These are phyloP conservation scores for Amphirosellinia nigrospora DNA, from an alignment of 495 filamentous ascomycete genomes.

Conservation along the genomic window DNA sequence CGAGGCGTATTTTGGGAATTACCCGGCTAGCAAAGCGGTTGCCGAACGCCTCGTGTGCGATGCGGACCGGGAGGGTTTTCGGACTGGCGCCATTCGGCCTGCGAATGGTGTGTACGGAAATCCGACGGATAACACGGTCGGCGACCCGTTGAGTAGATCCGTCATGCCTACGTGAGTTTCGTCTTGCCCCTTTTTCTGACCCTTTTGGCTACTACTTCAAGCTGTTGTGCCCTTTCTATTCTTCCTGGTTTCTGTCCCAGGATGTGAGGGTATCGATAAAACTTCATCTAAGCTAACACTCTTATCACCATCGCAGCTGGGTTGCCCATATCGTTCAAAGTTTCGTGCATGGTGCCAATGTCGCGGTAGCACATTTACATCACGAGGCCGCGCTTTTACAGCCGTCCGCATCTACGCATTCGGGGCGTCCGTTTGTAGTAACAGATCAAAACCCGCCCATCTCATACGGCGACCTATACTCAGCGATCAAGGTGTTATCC, in stretches of 20 bases:
- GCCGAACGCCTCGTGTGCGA: conserved; percentile 59
- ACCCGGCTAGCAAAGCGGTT: conserved; percentile 59
- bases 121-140: conserved; percentile 58
- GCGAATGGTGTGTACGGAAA: conserved; percentile 66
- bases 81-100: conserved; percentile 63
- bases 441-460: conserved; percentile 51
- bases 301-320: conserved; percentile 43
- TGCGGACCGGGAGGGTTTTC: conserved; percentile 51
- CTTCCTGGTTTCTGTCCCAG: not conserved
- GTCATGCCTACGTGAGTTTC: conserved; percentile 53
- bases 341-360: conserved; percentile 64
- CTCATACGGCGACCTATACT: conserved; percentile 40
- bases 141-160: conserved; percentile 44
- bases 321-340: conserved; percentile 55
- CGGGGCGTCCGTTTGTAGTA: conserved; percentile 43
- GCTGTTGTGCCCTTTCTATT: not conserved
- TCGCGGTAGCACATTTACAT: conserved; percentile 63
- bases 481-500: conserved; percentile 37
- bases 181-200: not conserved
- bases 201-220: not conserved
- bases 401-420: conserved; percentile 10
- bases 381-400: conserved; percentile 37
- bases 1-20: conserved; percentile 63
- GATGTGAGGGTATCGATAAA: not conserved
- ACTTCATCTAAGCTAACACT: not conserved